Evolutionary conservation across 768 basidiomycete genomes (phyloP).

Genomic region (Imleria badia): DNA sequence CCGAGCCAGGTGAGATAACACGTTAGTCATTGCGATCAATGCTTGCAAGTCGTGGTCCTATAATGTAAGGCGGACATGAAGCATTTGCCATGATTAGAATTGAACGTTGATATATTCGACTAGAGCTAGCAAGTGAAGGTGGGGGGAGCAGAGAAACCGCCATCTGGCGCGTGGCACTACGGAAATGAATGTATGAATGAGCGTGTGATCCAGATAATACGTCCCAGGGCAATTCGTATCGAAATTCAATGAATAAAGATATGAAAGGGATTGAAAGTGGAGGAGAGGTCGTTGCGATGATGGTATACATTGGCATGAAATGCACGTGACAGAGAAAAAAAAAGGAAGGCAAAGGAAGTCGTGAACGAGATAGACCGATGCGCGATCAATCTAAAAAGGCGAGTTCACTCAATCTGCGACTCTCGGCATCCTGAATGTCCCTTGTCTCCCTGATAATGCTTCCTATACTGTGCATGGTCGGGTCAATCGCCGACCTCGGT

Average conservation of each 20-base stretch:
- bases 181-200: constrained; percentile 13
- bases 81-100: background rate
- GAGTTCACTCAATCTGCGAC: constrained; percentile 65
- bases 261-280: background rate
- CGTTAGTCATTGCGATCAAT: too few relatives aligned
- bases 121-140: background rate
- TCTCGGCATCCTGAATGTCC: constrained; percentile 66
- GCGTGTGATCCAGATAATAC: constrained; percentile 7
- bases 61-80: too few relatives aligned
- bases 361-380: constrained; percentile 1
- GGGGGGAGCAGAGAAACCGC: too few relatives aligned
- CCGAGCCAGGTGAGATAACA: too few relatives aligned
- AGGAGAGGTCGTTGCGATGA: background rate
- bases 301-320: background rate
- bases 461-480: constrained; percentile 58
- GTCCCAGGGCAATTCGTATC: constrained; percentile 2
- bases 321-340: constrained; percentile 3
- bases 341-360: background rate
- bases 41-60: too few relatives aligned
- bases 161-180: background rate
- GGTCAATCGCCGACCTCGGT: constrained; percentile 46
- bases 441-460: constrained; percentile 54
- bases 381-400: constrained; percentile 52
- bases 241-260: constrained; percentile 7
- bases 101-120: background rate